These are phyloP conservation scores for Astraeus odoratus DNA, from an alignment of 768 basidiomycete genomes.

Conservation along the genomic window DNA sequence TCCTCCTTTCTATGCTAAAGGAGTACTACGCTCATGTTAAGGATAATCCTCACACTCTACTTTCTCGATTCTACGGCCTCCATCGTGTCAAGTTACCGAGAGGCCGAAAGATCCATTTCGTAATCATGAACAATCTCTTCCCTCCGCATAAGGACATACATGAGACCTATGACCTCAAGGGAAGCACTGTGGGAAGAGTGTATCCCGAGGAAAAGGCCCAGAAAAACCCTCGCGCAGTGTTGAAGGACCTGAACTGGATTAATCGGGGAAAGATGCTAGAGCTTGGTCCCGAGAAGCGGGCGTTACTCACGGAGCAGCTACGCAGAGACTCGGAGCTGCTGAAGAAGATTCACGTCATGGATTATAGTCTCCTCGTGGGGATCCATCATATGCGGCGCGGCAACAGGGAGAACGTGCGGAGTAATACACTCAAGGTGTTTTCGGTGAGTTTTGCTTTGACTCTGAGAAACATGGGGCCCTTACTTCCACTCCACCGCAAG, in stretches of 20 bases:
- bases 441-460: slow-evolving; percentile 48
- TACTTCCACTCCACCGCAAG: slow-evolving; percentile 27
- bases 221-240: slow-evolving; percentile 78
- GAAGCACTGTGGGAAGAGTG: slow-evolving; percentile 82
- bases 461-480: background rate
- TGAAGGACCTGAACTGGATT: slow-evolving; percentile 98
- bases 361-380: slow-evolving; percentile 91
- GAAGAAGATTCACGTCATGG: slow-evolving; percentile 84
- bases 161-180: slow-evolving; percentile 97
- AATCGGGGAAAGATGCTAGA: slow-evolving; percentile 69
- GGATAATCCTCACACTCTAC: slow-evolving; percentile 85
- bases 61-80: slow-evolving; percentile 93
- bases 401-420: slow-evolving; percentile 85
- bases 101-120: slow-evolving; percentile 95
- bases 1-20: slow-evolving; percentile 76
- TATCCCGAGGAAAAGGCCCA: slow-evolving; percentile 77
- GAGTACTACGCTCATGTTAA: slow-evolving; percentile 82
- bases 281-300: slow-evolving; percentile 94
- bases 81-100: slow-evolving; percentile 95
- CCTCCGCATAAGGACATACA: slow-evolving; percentile 96
- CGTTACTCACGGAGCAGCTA: slow-evolving; percentile 86
- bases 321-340: slow-evolving; percentile 82
- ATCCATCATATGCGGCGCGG: slow-evolving; percentile 89
- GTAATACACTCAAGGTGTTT: slow-evolving; percentile 88
- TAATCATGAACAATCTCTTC: slow-evolving; percentile 99